Conservation (phyloP, 768 basidiomycete species). For the Lentinula sp. region DNA sequence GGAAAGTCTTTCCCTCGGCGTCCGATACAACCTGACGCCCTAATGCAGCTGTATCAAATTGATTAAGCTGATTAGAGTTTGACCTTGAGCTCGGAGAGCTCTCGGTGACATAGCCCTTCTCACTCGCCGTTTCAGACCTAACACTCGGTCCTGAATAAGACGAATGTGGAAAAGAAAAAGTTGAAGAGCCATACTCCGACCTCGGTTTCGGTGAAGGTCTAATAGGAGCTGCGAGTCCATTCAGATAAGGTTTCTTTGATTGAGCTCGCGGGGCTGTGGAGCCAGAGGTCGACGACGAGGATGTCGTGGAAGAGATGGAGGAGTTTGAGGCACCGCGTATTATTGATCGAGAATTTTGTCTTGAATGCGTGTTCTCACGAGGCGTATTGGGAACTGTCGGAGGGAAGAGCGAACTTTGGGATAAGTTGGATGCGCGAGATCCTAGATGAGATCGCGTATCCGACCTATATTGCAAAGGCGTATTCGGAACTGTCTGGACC, state of each 20-base stretch:
- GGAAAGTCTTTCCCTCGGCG: background rate
- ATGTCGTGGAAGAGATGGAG: slow-evolving; percentile 15
- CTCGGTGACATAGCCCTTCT: background rate
- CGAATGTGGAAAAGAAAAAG: slow-evolving; percentile 1
- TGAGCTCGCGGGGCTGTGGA: background rate
- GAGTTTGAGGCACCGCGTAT: slow-evolving; percentile 2
- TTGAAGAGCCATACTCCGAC: slow-evolving; percentile 12
- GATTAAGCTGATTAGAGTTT: background rate
- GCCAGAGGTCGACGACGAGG: slow-evolving; percentile 19
- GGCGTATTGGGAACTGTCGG: slow-evolving; percentile 23
- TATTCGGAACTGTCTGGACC: slow-evolving; percentile 12
- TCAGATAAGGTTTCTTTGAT: slow-evolving; percentile 4
- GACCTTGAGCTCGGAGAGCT: background rate
- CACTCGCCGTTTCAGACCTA: background rate
- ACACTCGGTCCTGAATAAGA: background rate
- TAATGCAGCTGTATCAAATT: background rate
- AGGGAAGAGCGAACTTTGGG: slow-evolving; percentile 13
- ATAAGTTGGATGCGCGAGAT: slow-evolving; percentile 23
- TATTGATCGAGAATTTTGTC: slow-evolving; percentile 17
- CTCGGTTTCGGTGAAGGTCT: slow-evolving; percentile 13
- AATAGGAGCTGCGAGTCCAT: slow-evolving; percentile 9
- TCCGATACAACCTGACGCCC: background rate
- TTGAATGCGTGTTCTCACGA: slow-evolving; percentile 12
- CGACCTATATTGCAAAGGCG: slow-evolving; percentile 1
- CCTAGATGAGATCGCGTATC: background rate